Percentiles rank a stretch among this genome's conserved stretches.
phyloP scores from a whole-genome alignment of 805 yeast species.

The Myxozyma monticola region DNA sequence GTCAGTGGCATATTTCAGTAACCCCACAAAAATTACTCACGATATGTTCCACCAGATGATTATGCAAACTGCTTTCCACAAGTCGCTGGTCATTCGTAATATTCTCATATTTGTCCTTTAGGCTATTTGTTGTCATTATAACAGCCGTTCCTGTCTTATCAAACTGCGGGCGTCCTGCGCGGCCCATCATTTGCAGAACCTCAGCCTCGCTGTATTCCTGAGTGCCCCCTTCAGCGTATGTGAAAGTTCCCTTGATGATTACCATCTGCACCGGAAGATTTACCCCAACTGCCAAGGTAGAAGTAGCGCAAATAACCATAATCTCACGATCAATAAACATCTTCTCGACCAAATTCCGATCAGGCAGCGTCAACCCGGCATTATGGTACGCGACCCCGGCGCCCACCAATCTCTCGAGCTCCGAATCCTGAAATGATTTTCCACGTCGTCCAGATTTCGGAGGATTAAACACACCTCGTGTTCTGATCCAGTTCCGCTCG shows the following conservation, averaged over 20 bases:
- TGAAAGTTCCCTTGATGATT: constrained; percentile 58
- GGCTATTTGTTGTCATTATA: constrained; percentile 46
- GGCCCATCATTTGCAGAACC: constrained; percentile 62
- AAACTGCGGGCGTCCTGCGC: constrained; percentile 61
- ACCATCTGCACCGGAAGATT: constrained; percentile 63
- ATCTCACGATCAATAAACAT: constrained; percentile 47
- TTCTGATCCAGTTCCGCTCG: constrained; percentile 5
- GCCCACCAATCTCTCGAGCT: constrained; percentile 13
- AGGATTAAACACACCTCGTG: constrained; percentile 1
- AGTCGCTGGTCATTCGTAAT: constrained; percentile 46
- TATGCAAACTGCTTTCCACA: constrained; percentile 46
- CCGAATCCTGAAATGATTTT: constrained; percentile 12
- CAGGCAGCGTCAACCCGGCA: constrained; percentile 55
- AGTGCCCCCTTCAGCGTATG: constrained; percentile 48
- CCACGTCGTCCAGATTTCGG: not conserved
- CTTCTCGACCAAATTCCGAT: constrained; percentile 49
- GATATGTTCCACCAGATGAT: constrained; percentile 31
- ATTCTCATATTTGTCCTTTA: constrained; percentile 44
- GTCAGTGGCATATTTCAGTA: constrained; percentile 37
- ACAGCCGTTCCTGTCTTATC: constrained; percentile 43
- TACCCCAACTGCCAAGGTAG: constrained; percentile 62
- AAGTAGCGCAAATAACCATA: constrained; percentile 54
- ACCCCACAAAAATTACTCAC: not conserved
- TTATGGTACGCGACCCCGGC: constrained; percentile 57
- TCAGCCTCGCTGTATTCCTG: constrained; percentile 58